Conservation (phyloP, 2,329 filamentous ascomycete genomes). For the Metarhizium brunneum region DNA sequence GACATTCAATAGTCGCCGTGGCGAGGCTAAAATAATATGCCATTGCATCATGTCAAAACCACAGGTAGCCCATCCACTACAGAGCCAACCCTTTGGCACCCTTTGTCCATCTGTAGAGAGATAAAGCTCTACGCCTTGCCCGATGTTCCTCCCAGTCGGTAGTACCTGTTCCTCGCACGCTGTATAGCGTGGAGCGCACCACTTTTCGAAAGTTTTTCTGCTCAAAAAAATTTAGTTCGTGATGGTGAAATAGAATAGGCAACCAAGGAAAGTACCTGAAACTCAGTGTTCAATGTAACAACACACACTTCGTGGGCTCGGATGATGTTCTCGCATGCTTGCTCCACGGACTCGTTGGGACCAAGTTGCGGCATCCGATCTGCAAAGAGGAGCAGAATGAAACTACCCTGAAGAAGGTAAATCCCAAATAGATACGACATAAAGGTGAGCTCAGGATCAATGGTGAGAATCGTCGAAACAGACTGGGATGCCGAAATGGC, state of each 20-base stretch:
- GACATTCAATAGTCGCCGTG: too few species aligned
- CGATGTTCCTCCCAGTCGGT: conserved; percentile 32
- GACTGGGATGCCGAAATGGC: conserved; percentile 36
- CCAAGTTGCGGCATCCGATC: conserved; percentile 39
- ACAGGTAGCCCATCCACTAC: conserved; percentile 18
- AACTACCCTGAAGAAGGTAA: conserved; percentile 41
- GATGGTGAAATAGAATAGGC: background rate
- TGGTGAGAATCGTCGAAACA: conserved; percentile 33
- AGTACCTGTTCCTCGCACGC: conserved; percentile 30
- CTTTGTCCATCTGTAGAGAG: conserved; percentile 41
- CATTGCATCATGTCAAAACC: background rate
- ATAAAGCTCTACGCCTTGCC: conserved; percentile 38
- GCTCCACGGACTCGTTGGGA: conserved; percentile 33
- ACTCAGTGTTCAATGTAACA: conserved; percentile 39
- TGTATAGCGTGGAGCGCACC: conserved; percentile 37
- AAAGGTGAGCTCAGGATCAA: conserved; percentile 40
- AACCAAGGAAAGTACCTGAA: conserved; percentile 26
- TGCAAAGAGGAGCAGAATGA: conserved; percentile 38
- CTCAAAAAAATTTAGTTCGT: background rate
- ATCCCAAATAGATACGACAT: conserved; percentile 45
- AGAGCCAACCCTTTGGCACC: conserved; percentile 25
- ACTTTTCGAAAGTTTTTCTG: conserved; percentile 47
- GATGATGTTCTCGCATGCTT: conserved; percentile 40
- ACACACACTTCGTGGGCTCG: conserved; percentile 41
- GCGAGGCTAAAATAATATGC: too few species aligned